Percentiles rank a stretch among this genome's conserved stretches.
Evolutionary conservation across 495 filamentous ascomycete genomes (phyloP).

Genomic region (Aspergillus ostianus): DNA sequence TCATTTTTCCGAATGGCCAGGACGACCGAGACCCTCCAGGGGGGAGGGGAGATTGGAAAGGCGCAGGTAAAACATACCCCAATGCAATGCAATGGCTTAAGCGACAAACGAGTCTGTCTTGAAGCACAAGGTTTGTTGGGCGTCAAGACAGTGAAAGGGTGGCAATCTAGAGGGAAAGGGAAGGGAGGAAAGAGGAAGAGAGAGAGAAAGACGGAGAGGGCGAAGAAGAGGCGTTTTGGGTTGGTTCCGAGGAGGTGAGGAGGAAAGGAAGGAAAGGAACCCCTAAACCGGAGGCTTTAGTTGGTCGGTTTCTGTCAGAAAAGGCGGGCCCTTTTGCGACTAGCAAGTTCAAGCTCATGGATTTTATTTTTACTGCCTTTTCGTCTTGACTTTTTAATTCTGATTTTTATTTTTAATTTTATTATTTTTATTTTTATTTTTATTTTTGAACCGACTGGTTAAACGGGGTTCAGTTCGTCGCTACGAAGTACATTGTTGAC

Average conservation of each 20-base stretch:
- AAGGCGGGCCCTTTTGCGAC: background rate
- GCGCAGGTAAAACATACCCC: constrained; percentile 16
- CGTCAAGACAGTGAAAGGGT: background rate
- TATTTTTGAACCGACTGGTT: background rate
- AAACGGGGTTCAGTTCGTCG: too few species aligned
- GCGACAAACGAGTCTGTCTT: background rate
- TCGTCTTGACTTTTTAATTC: background rate
- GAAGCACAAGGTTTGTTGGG: constrained; percentile 1
- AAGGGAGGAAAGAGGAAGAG: constrained; percentile 2
- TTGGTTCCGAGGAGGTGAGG: background rate
- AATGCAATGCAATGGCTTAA: constrained; percentile 14
- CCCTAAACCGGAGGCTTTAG: background rate
- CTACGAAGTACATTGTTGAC: background rate
- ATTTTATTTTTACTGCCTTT: background rate
- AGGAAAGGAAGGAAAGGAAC: background rate
- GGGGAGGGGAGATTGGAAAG: background rate
- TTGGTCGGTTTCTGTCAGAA: background rate
- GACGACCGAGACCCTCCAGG: constrained; percentile 1
- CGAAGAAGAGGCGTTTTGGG: background rate
- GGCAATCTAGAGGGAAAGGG: background rate
- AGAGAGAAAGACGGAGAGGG: constrained; percentile 3
- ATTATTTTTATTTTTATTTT: background rate
- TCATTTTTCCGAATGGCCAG: constrained; percentile 12
- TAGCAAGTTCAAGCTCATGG: background rate
- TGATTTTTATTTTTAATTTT: background rate